Percentiles rank a stretch among this genome's conserved stretches.
These are phyloP conservation scores for Clitocybe nebularis DNA, from an alignment of 1,284 basidiomycete species.

Conservation along the genomic window DNA sequence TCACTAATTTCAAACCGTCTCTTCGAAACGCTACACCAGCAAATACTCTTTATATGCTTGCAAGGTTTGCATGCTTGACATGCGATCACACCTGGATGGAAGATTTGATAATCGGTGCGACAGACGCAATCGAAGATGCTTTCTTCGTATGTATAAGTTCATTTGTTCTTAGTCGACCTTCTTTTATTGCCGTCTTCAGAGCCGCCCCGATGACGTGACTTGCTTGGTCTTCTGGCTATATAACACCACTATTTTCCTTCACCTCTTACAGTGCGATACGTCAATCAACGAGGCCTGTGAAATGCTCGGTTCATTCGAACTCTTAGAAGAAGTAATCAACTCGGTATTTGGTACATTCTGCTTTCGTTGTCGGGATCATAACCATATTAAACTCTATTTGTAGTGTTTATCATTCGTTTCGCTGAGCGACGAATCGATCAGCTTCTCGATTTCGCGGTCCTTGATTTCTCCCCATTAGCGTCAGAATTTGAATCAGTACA, in stretches of 20 bases:
- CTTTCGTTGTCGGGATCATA: slow-evolving; percentile 6
- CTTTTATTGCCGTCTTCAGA: slow-evolving; percentile 39
- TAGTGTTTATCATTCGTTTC: slow-evolving; percentile 93
- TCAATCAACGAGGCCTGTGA: slow-evolving; percentile 75
- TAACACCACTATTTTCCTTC: slow-evolving; percentile 86
- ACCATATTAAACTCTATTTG: slow-evolving; percentile 9
- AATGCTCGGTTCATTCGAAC: slow-evolving; percentile 72
- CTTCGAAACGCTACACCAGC: slow-evolving; percentile 75
- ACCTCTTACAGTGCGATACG: slow-evolving; percentile 84
- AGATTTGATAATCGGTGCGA: slow-evolving; percentile 85
- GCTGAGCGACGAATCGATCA: slow-evolving; percentile 88
- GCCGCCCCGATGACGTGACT: slow-evolving; percentile 79
- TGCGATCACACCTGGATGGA: slow-evolving; percentile 90
- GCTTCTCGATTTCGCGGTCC: slow-evolving; percentile 77
- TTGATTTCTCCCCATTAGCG: slow-evolving; percentile 81
- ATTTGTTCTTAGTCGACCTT: slow-evolving; percentile 3
- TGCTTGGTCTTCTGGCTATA: slow-evolving; percentile 93
- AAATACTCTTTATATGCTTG: slow-evolving; percentile 78
- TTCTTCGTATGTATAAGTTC: slow-evolving; percentile 69
- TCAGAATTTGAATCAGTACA: slow-evolving; percentile 80
- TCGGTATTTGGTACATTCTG: slow-evolving; percentile 80
- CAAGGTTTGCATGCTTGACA: slow-evolving; percentile 82
- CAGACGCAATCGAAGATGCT: slow-evolving; percentile 88
- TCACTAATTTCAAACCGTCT: slow-evolving; percentile 67
- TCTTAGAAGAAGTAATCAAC: slow-evolving; percentile 87